Conservation (phyloP, 345 rosid species). For the Balakata baccata region DNA sequence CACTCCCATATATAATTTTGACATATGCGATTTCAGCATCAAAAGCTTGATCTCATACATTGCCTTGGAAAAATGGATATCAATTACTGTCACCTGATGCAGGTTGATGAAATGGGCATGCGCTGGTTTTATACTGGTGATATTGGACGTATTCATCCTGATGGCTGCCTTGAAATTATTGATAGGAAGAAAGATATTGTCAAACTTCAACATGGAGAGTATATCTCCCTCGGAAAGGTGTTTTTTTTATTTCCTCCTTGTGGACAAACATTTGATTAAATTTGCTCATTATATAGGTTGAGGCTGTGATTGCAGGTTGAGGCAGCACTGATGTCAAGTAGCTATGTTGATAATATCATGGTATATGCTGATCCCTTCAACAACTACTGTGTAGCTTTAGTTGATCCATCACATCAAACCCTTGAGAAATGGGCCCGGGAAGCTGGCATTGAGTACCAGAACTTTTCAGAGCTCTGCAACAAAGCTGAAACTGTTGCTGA, state of each 20-base stretch:
- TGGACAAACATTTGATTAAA: not conserved
- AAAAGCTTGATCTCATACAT: not conserved
- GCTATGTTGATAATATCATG: slow-evolving; percentile 70
- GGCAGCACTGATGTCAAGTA: slow-evolving; percentile 55
- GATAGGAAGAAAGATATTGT: slow-evolving; percentile 95
- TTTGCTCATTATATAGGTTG: slow-evolving; percentile 5
- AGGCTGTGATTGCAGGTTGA: slow-evolving; percentile 56
- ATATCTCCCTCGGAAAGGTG: slow-evolving; percentile 89
- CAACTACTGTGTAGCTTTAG: slow-evolving; percentile 68
- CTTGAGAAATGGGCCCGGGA: slow-evolving; percentile 74
- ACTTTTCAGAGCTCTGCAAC: slow-evolving; percentile 56
- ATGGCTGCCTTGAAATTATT: slow-evolving; percentile 89
- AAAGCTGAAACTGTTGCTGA: slow-evolving; percentile 57
- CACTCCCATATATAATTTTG: not conserved
- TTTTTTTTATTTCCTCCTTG: not conserved
- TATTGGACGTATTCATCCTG: slow-evolving; percentile 76
- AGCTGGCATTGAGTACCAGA: slow-evolving; percentile 44
- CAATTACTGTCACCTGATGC: slow-evolving; percentile 14
- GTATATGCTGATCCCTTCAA: slow-evolving; percentile 68
- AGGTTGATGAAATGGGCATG: slow-evolving; percentile 81
- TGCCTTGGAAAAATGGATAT: not conserved
- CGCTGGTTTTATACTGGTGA: slow-evolving; percentile 92
- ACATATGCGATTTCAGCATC: not conserved
- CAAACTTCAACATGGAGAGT: slow-evolving; percentile 94
- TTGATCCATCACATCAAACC: slow-evolving; percentile 54